A percentile compares a stretch with the other conserved stretches of the same genome.
These are phyloP conservation scores for Yamadazyma dendronema DNA, from an alignment of 1,139 yeast genomes.

Conservation along the genomic window DNA sequence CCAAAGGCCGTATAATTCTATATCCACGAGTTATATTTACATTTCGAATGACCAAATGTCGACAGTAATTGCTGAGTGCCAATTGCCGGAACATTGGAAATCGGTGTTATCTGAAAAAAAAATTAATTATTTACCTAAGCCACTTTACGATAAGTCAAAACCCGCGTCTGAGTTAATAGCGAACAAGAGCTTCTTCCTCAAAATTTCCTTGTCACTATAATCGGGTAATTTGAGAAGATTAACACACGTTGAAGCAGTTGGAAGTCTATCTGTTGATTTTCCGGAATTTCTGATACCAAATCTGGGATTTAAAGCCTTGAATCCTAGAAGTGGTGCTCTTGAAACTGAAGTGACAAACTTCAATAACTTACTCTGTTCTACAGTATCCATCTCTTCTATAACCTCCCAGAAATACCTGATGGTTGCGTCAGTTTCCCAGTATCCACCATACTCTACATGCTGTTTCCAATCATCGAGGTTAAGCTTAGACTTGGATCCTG, in stretches of 20 bases:
- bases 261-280: conserved; percentile 52
- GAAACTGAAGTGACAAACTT: conserved; percentile 92
- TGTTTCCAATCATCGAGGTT: conserved; percentile 65
- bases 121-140: neutral
- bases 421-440: conserved; percentile 52
- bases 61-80: neutral
- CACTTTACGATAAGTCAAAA: conserved; percentile 61
- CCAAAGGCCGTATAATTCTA: neutral
- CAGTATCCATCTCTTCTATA: conserved; percentile 60
- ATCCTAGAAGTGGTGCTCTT: conserved; percentile 88
- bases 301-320: conserved; percentile 66
- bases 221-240: conserved; percentile 84
- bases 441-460: conserved; percentile 72
- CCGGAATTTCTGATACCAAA: conserved; percentile 84
- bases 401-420: conserved; percentile 73
- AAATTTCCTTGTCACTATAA: conserved; percentile 57
- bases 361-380: conserved; percentile 61
- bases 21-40: neutral
- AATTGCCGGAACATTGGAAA: neutral
- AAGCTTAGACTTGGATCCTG: conserved; percentile 73
- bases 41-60: neutral
- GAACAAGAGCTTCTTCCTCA: conserved; percentile 66
- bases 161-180: conserved; percentile 82
- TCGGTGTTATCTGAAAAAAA: too few species aligned
- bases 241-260: conserved; percentile 93